phyloP scores from a whole-genome alignment of 495 filamentous ascomycete genomes.

The Terfezia boudieri region DNA sequence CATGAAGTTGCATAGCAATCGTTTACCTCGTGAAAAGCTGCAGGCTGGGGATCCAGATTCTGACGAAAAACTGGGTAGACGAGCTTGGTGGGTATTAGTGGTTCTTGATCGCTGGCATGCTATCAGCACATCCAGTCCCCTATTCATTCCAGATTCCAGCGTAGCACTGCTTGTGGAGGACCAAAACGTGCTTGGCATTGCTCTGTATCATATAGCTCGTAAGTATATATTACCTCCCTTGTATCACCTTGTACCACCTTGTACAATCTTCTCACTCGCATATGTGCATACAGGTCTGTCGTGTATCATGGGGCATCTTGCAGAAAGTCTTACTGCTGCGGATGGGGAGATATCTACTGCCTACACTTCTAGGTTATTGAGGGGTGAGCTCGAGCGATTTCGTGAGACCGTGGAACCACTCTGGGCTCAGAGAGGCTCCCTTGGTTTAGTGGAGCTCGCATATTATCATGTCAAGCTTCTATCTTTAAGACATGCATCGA shows the following conservation, averaged over 20 bases:
- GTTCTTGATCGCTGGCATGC: slow-evolving; percentile 59
- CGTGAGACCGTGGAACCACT: slow-evolving; percentile 18
- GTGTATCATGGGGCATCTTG: slow-evolving; percentile 24
- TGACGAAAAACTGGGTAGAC: slow-evolving; percentile 43
- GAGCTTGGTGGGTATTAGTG: slow-evolving; percentile 53
- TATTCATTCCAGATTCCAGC: slow-evolving; percentile 36
- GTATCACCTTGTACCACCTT: not conserved
- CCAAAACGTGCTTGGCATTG: slow-evolving; percentile 39
- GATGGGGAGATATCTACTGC: slow-evolving; percentile 26
- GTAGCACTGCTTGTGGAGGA: slow-evolving; percentile 41
- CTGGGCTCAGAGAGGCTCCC: slow-evolving; percentile 4
- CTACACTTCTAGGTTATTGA: slow-evolving; percentile 21
- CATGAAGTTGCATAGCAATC: slow-evolving; percentile 30
- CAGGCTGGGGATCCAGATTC: slow-evolving; percentile 36
- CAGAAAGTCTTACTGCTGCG: slow-evolving; percentile 23
- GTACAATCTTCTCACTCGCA: too few relatives aligned
- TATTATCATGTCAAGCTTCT: slow-evolving; percentile 56
- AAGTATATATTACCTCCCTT: slow-evolving; percentile 25
- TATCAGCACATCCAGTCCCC: slow-evolving; percentile 36
- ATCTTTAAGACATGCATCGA: slow-evolving; percentile 32
- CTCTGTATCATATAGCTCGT: slow-evolving; percentile 44
- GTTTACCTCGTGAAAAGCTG: slow-evolving; percentile 14
- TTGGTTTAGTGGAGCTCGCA: slow-evolving; percentile 34
- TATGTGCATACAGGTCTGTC: slow-evolving; percentile 16
- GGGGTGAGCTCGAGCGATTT: slow-evolving; percentile 22